Conservation (phyloP, 2,329 filamentous ascomycete genomes). For the Chrysoporthe austroafricana region DNA sequence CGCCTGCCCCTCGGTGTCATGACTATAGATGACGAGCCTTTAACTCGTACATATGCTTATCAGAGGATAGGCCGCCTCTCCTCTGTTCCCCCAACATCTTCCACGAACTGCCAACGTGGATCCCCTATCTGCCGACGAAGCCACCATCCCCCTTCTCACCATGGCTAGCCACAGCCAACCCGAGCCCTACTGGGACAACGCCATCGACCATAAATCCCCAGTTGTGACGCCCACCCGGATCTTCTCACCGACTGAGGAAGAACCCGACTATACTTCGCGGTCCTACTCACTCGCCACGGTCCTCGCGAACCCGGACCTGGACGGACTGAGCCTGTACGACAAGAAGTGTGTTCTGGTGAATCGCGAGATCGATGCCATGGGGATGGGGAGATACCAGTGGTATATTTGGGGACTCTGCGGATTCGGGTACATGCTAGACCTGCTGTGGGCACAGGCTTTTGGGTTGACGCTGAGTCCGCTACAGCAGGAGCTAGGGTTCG, state of each 20-base stretch:
- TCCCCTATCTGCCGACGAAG: slow-evolving; percentile 21
- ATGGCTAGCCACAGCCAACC: slow-evolving; percentile 19
- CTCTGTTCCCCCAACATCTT: not conserved
- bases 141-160: slow-evolving; percentile 21
- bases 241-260: not conserved
- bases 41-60: not conserved
- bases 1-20: not conserved
- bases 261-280: not conserved
- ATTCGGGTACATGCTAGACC: slow-evolving; percentile 58
- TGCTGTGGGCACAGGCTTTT: slow-evolving; percentile 63
- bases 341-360: slow-evolving; percentile 28
- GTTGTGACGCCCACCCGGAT: slow-evolving; percentile 13
- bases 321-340: slow-evolving; percentile 25
- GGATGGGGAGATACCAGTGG: slow-evolving; percentile 59
- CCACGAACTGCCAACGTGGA: slow-evolving; percentile 15
- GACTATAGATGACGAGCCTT: not conserved
- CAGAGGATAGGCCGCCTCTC: not conserved
- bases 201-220: slow-evolving; percentile 17
- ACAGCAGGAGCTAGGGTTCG: slow-evolving; percentile 61
- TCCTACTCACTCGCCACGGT: slow-evolving; percentile 15
- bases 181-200: slow-evolving; percentile 11
- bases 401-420: slow-evolving; percentile 56
- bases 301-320: slow-evolving; percentile 21
- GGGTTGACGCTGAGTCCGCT: slow-evolving; percentile 57
- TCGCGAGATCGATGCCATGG: slow-evolving; percentile 53